These are phyloP conservation scores for Yamagishiella unicocca DNA, from an alignment of 139 green algal genomes.

Conservation along the genomic window DNA sequence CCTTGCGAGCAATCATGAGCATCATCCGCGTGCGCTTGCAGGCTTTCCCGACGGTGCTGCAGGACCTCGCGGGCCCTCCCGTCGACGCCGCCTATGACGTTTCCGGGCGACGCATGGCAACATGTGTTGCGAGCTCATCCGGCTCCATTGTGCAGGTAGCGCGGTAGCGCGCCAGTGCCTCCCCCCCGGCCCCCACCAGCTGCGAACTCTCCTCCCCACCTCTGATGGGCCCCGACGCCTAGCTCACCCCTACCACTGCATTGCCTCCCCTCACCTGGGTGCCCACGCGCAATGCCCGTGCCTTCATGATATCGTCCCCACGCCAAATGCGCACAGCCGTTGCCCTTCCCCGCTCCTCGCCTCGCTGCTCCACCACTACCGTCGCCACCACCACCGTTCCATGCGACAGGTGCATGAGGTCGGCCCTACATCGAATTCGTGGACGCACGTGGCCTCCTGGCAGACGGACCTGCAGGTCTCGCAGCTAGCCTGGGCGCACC, in stretches of 20 bases:
- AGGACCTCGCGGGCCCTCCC: not conserved
- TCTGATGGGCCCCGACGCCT: not conserved
- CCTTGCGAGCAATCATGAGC: too few species aligned
- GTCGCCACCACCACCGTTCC: too few species aligned
- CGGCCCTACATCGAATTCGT: not conserved
- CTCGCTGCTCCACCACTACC: not conserved
- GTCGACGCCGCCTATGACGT: slow-evolving; percentile 38
- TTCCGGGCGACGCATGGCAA: slow-evolving; percentile 17
- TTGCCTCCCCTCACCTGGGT: not conserved
- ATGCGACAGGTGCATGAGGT: slow-evolving; percentile 11
- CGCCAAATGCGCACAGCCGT: too few species aligned
- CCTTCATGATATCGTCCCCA: too few species aligned
- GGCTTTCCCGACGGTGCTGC: not conserved
- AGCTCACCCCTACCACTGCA: not conserved
- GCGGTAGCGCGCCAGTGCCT: too few species aligned
- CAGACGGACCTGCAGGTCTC: not conserved
- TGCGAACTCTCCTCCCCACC: not conserved
- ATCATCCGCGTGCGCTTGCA: too few species aligned
- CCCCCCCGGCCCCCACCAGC: too few species aligned
- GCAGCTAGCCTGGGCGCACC: slow-evolving; percentile 55
- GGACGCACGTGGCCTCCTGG: slow-evolving; percentile 22
- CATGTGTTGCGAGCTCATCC: not conserved
- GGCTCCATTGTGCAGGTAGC: slow-evolving; percentile 17
- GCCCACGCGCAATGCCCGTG: too few species aligned
- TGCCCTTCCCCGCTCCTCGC: not conserved